Conservation (phyloP, 257 asterid species). For the Plantago major region DNA sequence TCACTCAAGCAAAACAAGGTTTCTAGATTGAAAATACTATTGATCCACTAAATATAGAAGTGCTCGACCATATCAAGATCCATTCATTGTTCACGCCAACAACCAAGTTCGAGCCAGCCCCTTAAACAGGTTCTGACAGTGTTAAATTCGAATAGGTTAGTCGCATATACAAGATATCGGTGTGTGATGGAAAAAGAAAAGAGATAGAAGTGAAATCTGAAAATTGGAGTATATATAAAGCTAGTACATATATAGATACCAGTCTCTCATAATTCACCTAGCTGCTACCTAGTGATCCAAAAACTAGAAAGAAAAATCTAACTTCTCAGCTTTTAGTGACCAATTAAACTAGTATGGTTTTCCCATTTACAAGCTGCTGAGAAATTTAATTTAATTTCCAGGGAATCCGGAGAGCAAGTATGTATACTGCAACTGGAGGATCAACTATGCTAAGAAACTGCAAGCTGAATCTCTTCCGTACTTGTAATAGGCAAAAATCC, state of each 20-base stretch:
- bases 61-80: too few species aligned
- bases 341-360: constrained; percentile 1
- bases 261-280: constrained; percentile 48
- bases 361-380: constrained; percentile 25
- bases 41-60: too few species aligned
- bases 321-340: constrained; percentile 22
- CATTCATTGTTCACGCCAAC: too few species aligned
- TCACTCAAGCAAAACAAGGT: too few species aligned
- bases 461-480: constrained; percentile 69
- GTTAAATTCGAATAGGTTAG: too few species aligned
- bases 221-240: not conserved
- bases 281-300: constrained; percentile 8
- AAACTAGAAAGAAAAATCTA: not conserved
- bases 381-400: constrained; percentile 11
- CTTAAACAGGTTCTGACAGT: too few species aligned
- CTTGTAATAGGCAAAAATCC: constrained; percentile 59
- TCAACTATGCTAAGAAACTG: constrained; percentile 27
- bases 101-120: too few species aligned
- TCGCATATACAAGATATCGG: too few species aligned
- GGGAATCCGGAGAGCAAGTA: constrained; percentile 42
- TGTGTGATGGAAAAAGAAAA: not conserved
- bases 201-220: not conserved
- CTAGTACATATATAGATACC: not conserved
- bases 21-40: too few species aligned
- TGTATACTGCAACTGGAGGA: not conserved